phyloP scores from a whole-genome alignment of 208 protist genomes.

The Leishmania martiniquensis region DNA sequence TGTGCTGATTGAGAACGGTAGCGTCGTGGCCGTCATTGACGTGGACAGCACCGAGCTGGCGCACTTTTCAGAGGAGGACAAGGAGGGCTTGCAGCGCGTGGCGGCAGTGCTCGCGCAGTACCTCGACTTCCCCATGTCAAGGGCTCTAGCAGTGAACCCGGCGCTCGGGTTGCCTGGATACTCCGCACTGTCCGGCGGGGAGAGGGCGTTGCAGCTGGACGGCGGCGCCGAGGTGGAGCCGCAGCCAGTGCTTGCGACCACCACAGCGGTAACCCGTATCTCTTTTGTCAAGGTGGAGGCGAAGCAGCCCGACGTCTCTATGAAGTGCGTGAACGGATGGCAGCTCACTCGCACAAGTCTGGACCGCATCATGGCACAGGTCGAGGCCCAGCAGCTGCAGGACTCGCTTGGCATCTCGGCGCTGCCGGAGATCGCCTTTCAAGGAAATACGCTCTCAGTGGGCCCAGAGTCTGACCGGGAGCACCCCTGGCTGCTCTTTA shows the following conservation, averaged over 20 bases:
- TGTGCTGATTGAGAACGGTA: slow-evolving; percentile 57
- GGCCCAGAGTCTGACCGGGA: slow-evolving; percentile 8
- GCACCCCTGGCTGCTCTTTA: slow-evolving; percentile 56
- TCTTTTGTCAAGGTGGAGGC: slow-evolving; percentile 46
- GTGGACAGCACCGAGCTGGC: slow-evolving; percentile 67
- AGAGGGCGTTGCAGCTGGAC: slow-evolving; percentile 15
- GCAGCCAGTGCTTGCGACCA: background rate
- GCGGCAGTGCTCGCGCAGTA: slow-evolving; percentile 56
- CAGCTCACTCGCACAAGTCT: slow-evolving; percentile 57
- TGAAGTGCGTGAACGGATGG: slow-evolving; percentile 49
- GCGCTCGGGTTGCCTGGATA: slow-evolving; percentile 25
- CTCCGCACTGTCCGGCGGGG: slow-evolving; percentile 24
- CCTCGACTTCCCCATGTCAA: slow-evolving; percentile 69
- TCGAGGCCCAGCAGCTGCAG: slow-evolving; percentile 55
- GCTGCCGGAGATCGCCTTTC: slow-evolving; percentile 79
- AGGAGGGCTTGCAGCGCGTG: slow-evolving; percentile 53
- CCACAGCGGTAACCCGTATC: slow-evolving; percentile 36
- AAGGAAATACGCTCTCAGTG: slow-evolving; percentile 67
- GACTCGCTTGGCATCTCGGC: slow-evolving; percentile 44
- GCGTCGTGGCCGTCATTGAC: slow-evolving; percentile 83
- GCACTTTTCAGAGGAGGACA: slow-evolving; percentile 79
- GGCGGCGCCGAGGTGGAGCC: slow-evolving; percentile 3
- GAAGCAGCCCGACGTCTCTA: slow-evolving; percentile 31
- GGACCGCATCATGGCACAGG: slow-evolving; percentile 70
- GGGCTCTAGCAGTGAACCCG: slow-evolving; percentile 53